Evolutionary conservation across 495 filamentous ascomycete genomes (phyloP).

Genomic region (Xylaria nigripes): DNA sequence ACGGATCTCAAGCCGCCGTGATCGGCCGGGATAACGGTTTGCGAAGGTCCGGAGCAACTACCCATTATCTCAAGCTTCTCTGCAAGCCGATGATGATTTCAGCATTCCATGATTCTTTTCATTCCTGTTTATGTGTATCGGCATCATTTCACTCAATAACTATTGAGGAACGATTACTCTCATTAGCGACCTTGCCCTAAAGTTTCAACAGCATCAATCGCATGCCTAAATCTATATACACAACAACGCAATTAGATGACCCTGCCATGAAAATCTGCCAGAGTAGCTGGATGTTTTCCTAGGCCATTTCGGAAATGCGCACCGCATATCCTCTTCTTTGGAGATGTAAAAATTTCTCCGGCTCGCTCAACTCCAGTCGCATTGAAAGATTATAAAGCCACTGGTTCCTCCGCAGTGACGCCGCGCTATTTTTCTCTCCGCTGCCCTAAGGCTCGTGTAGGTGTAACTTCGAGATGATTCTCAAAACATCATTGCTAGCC

Average conservation of each 20-base stretch:
- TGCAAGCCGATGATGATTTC: not conserved
- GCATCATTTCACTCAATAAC: not conserved
- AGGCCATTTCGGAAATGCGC: slow-evolving; percentile 2
- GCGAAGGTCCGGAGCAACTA: not conserved
- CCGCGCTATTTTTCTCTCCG: not conserved
- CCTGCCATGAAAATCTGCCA: not conserved
- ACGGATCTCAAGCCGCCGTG: slow-evolving; percentile 5
- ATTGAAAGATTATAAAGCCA: slow-evolving; percentile 1
- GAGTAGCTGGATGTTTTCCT: not conserved
- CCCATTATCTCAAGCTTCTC: not conserved
- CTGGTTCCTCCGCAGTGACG: not conserved
- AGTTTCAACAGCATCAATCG: not conserved
- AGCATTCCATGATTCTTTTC: not conserved
- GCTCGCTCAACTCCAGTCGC: not conserved
- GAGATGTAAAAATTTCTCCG: not conserved
- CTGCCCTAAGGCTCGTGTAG: not conserved
- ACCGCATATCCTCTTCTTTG: not conserved
- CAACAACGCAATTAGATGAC: not conserved
- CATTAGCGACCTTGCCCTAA: not conserved
- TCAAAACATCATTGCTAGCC: slow-evolving; percentile 1
- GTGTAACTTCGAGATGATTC: slow-evolving; percentile 9
- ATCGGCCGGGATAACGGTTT: not conserved
- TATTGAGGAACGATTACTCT: not conserved
- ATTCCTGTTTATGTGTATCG: not conserved
- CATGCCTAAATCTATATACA: not conserved